Conservation (phyloP, 805 yeast species). For the Myxozyma geophila region DNA sequence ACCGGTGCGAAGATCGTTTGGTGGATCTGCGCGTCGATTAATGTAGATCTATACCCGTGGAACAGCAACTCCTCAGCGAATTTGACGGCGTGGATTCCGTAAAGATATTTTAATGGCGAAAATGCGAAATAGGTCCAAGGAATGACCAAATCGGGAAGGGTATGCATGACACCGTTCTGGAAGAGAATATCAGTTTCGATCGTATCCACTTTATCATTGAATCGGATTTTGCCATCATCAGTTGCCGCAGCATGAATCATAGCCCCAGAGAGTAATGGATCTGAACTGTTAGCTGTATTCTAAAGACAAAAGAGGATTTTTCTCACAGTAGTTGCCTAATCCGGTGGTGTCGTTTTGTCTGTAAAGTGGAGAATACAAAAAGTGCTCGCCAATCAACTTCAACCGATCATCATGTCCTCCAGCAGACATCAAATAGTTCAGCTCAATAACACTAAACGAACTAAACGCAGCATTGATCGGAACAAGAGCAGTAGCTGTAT, state of each 20-base stretch:
- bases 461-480: constrained; percentile 32
- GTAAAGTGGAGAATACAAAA: constrained; percentile 28
- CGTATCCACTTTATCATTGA: constrained; percentile 23
- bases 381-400: constrained; percentile 28
- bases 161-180: constrained; percentile 35
- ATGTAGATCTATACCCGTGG: constrained; percentile 13
- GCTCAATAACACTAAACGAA: constrained; percentile 29
- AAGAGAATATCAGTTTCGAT: constrained; percentile 24
- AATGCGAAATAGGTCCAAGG: constrained; percentile 28
- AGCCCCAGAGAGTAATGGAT: constrained; percentile 24
- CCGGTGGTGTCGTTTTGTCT: constrained; percentile 34
- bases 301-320: neutral
- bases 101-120: constrained; percentile 31
- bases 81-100: constrained; percentile 24
- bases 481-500: constrained; percentile 33
- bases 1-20: constrained; percentile 35
- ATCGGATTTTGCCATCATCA: constrained; percentile 12
- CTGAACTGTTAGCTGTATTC: constrained; percentile 3
- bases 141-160: constrained; percentile 23
- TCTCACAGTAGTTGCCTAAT: constrained; percentile 26
- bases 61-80: constrained; percentile 30
- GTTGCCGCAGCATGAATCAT: constrained; percentile 14
- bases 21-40: constrained; percentile 13
- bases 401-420: constrained; percentile 31
- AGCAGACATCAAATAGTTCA: constrained; percentile 26